phyloP scores from a whole-genome alignment of 2,329 filamentous ascomycete species.

The Colletotrichum sansevieriae region DNA sequence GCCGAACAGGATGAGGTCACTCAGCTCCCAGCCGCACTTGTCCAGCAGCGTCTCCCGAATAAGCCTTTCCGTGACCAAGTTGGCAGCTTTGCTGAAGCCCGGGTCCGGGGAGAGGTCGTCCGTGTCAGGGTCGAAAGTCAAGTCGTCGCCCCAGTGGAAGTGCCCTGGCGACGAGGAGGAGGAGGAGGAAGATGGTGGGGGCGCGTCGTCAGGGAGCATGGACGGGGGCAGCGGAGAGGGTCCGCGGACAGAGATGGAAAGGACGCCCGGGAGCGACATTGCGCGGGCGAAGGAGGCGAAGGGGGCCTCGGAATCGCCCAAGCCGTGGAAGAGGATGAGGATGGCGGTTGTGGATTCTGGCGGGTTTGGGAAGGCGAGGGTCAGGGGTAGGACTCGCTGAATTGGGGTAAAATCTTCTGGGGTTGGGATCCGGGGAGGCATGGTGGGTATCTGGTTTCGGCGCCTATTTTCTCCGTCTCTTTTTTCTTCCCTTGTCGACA shows the following conservation, averaged over 20 bases:
- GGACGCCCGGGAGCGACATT: slow-evolving; percentile 81
- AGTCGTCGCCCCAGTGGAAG: slow-evolving; percentile 78
- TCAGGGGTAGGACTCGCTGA: slow-evolving; percentile 55
- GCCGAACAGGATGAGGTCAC: slow-evolving; percentile 74
- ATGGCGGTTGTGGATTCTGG: slow-evolving; percentile 78
- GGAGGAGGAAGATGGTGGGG: slow-evolving; percentile 22
- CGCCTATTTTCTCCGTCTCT: background rate
- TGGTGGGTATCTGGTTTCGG: slow-evolving; percentile 42
- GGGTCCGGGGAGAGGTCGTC: slow-evolving; percentile 72
- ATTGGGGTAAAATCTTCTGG: slow-evolving; percentile 63
- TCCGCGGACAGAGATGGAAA: slow-evolving; percentile 80
- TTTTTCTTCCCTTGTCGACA: background rate
- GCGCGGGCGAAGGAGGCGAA: slow-evolving; percentile 78
- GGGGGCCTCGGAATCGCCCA: slow-evolving; percentile 79
- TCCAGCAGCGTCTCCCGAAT: slow-evolving; percentile 64
- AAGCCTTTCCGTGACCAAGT: slow-evolving; percentile 63
- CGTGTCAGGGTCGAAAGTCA: slow-evolving; percentile 63
- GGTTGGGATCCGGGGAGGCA: slow-evolving; percentile 64
- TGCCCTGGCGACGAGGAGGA: slow-evolving; percentile 44
- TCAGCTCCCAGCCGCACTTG: slow-evolving; percentile 69
- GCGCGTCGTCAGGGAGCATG: slow-evolving; percentile 62
- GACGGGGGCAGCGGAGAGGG: slow-evolving; percentile 77
- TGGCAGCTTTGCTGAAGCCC: slow-evolving; percentile 66
- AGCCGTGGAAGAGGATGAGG: slow-evolving; percentile 85
- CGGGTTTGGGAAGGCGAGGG: slow-evolving; percentile 64